A percentile compares a stretch with the other conserved stretches of the same genome.
phyloP scores from a whole-genome alignment of 2,329 filamentous ascomycete species.

The Aspergillus niger region DNA sequence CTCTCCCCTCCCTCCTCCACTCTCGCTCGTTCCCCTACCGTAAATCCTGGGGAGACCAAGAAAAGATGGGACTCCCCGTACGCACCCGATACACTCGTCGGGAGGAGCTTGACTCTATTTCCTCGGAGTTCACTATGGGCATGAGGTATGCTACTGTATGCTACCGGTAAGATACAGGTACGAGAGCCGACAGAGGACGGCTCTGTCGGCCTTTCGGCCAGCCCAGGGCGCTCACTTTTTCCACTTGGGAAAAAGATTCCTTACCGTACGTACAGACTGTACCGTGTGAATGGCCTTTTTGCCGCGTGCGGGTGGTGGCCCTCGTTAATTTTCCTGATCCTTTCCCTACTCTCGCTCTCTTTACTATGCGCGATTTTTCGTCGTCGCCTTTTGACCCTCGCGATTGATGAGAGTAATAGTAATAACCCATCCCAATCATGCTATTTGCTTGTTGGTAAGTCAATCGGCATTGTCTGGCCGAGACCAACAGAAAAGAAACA shows the following conservation, averaged over 20 bases:
- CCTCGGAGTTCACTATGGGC: not conserved
- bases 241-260: not conserved
- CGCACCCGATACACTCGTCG: not conserved
- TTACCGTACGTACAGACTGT: slow-evolving; percentile 17
- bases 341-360: slow-evolving; percentile 7
- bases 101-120: not conserved
- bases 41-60: slow-evolving; percentile 5
- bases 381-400: slow-evolving; percentile 12
- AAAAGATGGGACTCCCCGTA: not conserved
- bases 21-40: slow-evolving; percentile 7
- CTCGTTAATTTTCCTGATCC: slow-evolving; percentile 25
- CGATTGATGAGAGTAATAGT: slow-evolving; percentile 18
- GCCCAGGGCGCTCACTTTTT: not conserved
- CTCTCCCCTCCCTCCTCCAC: slow-evolving; percentile 14
- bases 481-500: not conserved
- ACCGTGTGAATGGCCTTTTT: slow-evolving; percentile 17
- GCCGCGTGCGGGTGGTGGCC: slow-evolving; percentile 25
- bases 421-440: slow-evolving; percentile 9
- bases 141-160: not conserved
- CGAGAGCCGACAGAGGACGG: not conserved
- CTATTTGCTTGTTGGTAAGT: not conserved
- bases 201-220: slow-evolving; percentile 1
- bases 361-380: slow-evolving; percentile 33
- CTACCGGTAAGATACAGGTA: not conserved
- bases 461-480: not conserved